Base-by-base conservation (phyloP, 306 rosid genomes). In the Castanea crenata region DNA sequence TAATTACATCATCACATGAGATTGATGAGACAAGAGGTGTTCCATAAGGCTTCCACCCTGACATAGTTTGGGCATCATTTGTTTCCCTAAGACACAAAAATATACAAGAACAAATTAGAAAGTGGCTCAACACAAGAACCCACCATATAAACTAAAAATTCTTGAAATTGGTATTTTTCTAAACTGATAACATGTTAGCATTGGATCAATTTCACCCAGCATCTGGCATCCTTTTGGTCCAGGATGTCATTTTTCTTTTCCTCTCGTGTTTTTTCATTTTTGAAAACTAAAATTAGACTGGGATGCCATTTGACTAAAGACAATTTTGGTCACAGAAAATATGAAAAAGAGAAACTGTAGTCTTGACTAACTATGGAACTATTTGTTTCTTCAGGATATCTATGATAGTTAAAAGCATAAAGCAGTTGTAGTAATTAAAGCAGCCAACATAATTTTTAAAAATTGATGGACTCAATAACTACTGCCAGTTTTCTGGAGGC, bases 1-100 rank as follows among this genome's bases (percentile, higher is more conserved):
- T 91, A 82, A 92, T 77, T 70, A 79, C 78, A 78, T 90, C 91
- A 69, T 91, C 96, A 44, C 92, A 85, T 55, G 98, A 86, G 83
- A 95, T 82, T 77, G 88, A 74, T 1, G 88, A 86, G 69, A 93
- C 89, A 59, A 95, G 86, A 75, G 99, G 99, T 59, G 89, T 84
- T 90, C 97, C 98, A 76, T 73, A 91, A 3, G 96, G 92, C 81
- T 88, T 86, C 96, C 97, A 94, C 74, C 97, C 98, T 21, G 98
- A 94, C 55, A 83, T 69, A 56, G 79, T 70, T 58, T 85, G 92
- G 2, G 90, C 84, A 83, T 87, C 90, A 68, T 88, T 88, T 55
- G 78, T 81, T 73, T 74, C 85, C 90, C 97, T 94, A 15, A 64
- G 67, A 83, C 38, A 78, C 76, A 71, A 69, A 76, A 69, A 46